Evolutionary conservation across 768 basidiomycete genomes (phyloP).

Genomic region (Lentinula edodes): DNA sequence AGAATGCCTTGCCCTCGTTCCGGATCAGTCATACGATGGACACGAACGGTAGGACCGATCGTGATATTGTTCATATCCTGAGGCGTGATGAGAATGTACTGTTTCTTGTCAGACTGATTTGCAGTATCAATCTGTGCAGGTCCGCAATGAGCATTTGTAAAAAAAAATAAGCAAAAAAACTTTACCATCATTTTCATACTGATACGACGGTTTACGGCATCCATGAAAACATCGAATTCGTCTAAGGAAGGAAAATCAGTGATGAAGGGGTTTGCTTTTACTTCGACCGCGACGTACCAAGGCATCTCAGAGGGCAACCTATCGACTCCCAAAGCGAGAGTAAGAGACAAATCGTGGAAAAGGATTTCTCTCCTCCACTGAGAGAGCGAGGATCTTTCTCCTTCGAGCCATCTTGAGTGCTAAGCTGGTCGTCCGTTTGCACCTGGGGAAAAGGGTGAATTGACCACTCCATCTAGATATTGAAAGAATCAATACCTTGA

Average conservation of each 20-base stretch:
- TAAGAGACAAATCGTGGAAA: constrained; percentile 90
- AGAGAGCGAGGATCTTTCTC: constrained; percentile 85
- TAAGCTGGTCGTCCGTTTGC: constrained; percentile 75
- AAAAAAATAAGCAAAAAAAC: constrained; percentile 1
- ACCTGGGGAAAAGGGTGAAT: constrained; percentile 36
- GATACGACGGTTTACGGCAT: constrained; percentile 85
- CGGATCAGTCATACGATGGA: constrained; percentile 75
- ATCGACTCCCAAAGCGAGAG: constrained; percentile 96
- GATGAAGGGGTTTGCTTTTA: neutral
- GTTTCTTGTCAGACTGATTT: constrained; percentile 79
- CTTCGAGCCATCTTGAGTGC: constrained; percentile 46
- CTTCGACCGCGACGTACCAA: constrained; percentile 44
- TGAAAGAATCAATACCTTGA: constrained; percentile 42
- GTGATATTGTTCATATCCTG: constrained; percentile 79
- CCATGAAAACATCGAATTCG: constrained; percentile 99
- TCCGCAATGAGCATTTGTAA: neutral
- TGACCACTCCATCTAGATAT: neutral
- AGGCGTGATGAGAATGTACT: constrained; percentile 96
- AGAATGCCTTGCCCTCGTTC: constrained; percentile 58
- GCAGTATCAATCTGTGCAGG: constrained; percentile 76
- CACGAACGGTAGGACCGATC: constrained; percentile 63
- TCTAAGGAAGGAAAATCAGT: constrained; percentile 37
- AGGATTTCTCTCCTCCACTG: constrained; percentile 95
- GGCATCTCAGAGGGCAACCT: constrained; percentile 88
- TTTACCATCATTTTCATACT: constrained; percentile 94